Conservation (phyloP, 768 basidiomycete genomes). For the Rhizopogon vulgaris region DNA sequence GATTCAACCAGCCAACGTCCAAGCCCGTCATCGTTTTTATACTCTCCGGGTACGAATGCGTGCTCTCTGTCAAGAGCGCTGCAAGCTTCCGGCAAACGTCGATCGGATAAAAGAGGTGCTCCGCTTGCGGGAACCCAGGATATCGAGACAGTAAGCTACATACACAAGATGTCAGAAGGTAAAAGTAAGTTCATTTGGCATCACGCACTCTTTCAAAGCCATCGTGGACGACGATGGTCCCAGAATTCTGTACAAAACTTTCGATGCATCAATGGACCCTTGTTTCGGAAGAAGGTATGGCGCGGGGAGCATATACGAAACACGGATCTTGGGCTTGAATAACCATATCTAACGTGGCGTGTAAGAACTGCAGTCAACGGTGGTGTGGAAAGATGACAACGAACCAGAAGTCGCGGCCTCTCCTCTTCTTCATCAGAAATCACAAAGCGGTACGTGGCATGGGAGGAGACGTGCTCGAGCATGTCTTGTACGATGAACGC, state of each 20-base stretch:
- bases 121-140: constrained; percentile 84
- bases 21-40: constrained; percentile 77
- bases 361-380: neutral
- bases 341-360: constrained; percentile 68
- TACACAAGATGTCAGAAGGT: neutral
- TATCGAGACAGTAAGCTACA: constrained; percentile 58
- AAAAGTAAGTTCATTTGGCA: neutral
- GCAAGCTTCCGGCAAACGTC: constrained; percentile 69
- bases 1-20: constrained; percentile 73
- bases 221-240: constrained; percentile 47
- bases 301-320: constrained; percentile 62
- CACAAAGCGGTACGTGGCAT: constrained; percentile 90
- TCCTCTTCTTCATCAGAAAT: constrained; percentile 85
- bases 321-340: constrained; percentile 82
- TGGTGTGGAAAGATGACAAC: constrained; percentile 18
- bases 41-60: constrained; percentile 64
- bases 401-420: constrained; percentile 68
- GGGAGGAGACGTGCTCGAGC: constrained; percentile 85
- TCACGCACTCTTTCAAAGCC: constrained; percentile 50
- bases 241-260: constrained; percentile 80
- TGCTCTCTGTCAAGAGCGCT: constrained; percentile 70
- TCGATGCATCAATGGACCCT: constrained; percentile 63
- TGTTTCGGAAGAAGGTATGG: constrained; percentile 55
- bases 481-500: constrained; percentile 92
- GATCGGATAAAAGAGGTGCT: constrained; percentile 79